Evolutionary conservation across 805 yeast species (phyloP), one percentile per base, ranked within the genome.

Genomic region (Lachancea lanzarotensis): DNA sequence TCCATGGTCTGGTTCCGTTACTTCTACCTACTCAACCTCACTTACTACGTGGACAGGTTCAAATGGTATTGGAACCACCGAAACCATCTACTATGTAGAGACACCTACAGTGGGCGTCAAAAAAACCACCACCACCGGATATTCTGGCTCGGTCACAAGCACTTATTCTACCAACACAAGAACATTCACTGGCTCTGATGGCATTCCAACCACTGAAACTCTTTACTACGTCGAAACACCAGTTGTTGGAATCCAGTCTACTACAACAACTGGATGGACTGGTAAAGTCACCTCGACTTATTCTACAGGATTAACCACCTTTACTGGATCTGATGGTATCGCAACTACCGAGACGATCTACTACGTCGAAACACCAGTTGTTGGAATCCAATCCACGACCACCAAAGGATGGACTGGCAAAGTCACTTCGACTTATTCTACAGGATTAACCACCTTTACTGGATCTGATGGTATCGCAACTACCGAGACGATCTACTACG

Each of bases 1-100:
- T 17, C 43, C 38, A 13, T 51, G 52, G 42, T 32, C 49, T n/a
- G 51, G 54, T 8, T 7, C 45, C 10, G 25, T 19, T 10, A 45
- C 51, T 1, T 35, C 46, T 5, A 46, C 54, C 3, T 38, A 29
- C 27, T 29, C 45, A 2, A 42, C 50, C 2, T n/a, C 26, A 3
- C 27, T 17, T 12, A 22, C 22, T 5, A 39, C 40, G 3, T 25
- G 31, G 17, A 45, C 48, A 3, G 48, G 43, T 17, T 12, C 35
- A 9, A 27, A 32, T 20, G 48, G 48, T 1, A 32, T 25, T 11
- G 39, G 29, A 19, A 48, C 46, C 12, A 42, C 48, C 17, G 43
- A 39, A 18, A 36, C 42, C 16, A 22, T 25, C 40, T 42, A 36
- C 36, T 36, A 16, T 30, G 45, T 45, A 13, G 38, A 45, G 35